Conservation (phyloP, 129 eudicot species). For the Glebionis coronaria region DNA sequence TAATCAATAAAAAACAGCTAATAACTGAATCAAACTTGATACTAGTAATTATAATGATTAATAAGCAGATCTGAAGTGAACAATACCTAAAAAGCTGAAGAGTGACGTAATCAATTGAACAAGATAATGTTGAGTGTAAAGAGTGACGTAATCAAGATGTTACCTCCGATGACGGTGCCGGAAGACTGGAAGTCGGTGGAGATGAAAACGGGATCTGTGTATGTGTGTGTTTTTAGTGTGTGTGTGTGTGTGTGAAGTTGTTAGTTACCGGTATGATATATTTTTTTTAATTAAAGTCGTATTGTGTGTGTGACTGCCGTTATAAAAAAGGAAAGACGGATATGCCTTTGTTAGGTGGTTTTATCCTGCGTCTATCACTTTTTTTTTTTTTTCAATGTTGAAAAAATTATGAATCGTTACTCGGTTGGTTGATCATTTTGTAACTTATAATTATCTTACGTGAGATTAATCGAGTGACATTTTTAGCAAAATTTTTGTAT, state of each 20-base stretch:
- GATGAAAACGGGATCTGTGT: slow-evolving; percentile 30
- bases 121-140: background rate
- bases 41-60: background rate
- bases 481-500: too few species aligned
- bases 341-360: slow-evolving; percentile 18
- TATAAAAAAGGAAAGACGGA: slow-evolving; percentile 17
- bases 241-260: slow-evolving; percentile 9
- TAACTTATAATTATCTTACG: too few species aligned
- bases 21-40: background rate
- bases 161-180: slow-evolving; percentile 37
- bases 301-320: slow-evolving; percentile 13
- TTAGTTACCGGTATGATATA: too few species aligned
- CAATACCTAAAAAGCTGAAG: too few species aligned
- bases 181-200: slow-evolving; percentile 35
- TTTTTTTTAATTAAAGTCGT: slow-evolving; percentile 24
- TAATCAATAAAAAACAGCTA: background rate
- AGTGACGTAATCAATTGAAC: too few species aligned
- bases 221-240: too few species aligned
- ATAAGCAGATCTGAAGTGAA: slow-evolving; percentile 29
- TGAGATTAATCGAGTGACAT: too few species aligned
- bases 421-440: too few species aligned
- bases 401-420: too few species aligned
- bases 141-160: background rate
- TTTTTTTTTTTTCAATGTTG: background rate
- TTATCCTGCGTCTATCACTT: slow-evolving; percentile 1